These are phyloP conservation scores for Salmacisia buchloeana DNA, from an alignment of 1,284 basidiomycete genomes.

Conservation along the genomic window DNA sequence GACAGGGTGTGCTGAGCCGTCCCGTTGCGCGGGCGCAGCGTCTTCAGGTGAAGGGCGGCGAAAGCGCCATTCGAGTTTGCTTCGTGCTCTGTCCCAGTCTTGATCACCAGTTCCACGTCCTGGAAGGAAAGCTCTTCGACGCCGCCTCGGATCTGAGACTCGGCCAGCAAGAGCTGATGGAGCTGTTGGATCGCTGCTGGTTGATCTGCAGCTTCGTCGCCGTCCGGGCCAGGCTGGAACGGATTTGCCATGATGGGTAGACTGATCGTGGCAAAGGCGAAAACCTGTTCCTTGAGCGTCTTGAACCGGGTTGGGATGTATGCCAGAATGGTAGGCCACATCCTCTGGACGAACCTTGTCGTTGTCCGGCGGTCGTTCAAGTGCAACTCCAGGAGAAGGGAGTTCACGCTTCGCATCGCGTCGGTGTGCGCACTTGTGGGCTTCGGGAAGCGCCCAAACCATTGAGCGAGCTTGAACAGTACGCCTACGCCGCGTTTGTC, in stretches of 20 bases:
- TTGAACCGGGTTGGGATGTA: slow-evolving; percentile 28
- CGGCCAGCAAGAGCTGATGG: neutral
- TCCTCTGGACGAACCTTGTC: slow-evolving; percentile 13
- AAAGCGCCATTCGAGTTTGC: neutral
- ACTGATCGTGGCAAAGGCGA: neutral
- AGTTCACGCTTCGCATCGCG: slow-evolving; percentile 25
- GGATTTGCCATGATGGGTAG: neutral
- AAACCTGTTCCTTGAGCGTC: slow-evolving; percentile 30
- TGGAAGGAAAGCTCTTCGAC: neutral
- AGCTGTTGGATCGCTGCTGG: neutral
- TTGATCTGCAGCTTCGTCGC: neutral
- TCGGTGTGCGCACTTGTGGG: slow-evolving; percentile 35
- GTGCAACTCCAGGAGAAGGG: slow-evolving; percentile 25
- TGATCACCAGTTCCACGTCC: neutral
- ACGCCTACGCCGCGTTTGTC: slow-evolving; percentile 19
- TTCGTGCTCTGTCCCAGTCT: neutral
- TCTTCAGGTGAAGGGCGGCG: neutral
- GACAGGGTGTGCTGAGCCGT: neutral
- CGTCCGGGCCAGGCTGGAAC: neutral
- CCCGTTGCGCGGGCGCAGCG: neutral
- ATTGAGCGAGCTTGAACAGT: slow-evolving; percentile 26
- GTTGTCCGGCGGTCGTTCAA: slow-evolving; percentile 26
- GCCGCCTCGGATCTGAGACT: neutral
- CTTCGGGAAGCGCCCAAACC: slow-evolving; percentile 15
- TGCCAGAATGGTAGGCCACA: slow-evolving; percentile 12